Evolutionary conservation across 345 rosid species (phyloP).

Genomic region (Hypericum perforatum): DNA sequence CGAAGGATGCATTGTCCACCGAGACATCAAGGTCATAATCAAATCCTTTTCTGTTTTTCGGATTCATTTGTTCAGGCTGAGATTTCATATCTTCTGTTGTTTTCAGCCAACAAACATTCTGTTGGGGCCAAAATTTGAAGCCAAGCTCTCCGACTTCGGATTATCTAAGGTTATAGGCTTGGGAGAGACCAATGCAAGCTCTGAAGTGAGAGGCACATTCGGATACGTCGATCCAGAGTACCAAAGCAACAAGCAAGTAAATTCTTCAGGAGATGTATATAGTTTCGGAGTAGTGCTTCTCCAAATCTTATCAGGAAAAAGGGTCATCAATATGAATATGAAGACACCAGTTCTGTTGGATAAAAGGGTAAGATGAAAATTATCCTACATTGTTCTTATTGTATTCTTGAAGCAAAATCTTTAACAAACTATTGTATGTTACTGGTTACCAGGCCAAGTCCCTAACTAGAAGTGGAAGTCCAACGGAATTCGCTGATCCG

Average conservation of each 20-base stretch:
- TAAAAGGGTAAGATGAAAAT: constrained; percentile 30
- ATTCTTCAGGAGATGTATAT: constrained; percentile 41
- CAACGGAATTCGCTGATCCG: constrained; percentile 30
- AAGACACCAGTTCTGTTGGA: constrained; percentile 30
- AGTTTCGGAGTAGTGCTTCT: constrained; percentile 42
- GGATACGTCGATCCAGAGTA: constrained; percentile 45
- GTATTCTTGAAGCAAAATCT: background rate
- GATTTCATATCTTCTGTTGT: background rate
- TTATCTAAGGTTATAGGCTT: constrained; percentile 32
- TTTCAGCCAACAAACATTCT: constrained; percentile 46
- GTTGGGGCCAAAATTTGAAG: constrained; percentile 38
- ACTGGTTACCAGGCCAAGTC: constrained; percentile 31
- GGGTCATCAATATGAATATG: constrained; percentile 33
- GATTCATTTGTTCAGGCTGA: background rate
- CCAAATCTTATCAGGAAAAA: constrained; percentile 41
- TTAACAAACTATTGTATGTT: background rate
- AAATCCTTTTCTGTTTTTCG: background rate
- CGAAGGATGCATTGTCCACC: constrained; percentile 45
- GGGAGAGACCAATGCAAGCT: constrained; percentile 30
- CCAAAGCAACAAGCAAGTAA: constrained; percentile 18
- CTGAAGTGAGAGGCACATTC: constrained; percentile 48
- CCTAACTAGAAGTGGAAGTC: constrained; percentile 26
- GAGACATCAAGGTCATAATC: constrained; percentile 38
- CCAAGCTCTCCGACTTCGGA: constrained; percentile 48
- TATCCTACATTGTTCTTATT: background rate